phyloP scores from a whole-genome alignment of 306 rosid genomes.

The Clitoria ternatea region DNA sequence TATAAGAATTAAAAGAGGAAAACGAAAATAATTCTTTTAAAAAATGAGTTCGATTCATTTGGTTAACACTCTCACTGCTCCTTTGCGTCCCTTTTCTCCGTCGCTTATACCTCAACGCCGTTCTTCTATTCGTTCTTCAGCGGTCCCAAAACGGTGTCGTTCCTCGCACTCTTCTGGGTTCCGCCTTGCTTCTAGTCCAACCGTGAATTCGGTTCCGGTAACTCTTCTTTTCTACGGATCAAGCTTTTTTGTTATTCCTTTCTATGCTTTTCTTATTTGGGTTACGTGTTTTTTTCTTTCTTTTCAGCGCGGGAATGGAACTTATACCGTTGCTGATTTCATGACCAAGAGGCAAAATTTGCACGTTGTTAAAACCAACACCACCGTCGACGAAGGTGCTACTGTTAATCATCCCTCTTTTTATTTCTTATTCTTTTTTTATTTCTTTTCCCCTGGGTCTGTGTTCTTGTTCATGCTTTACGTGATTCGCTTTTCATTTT shows the following conservation, averaged over 20 bases:
- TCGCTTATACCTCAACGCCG: constrained; percentile 22
- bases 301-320: constrained; percentile 51
- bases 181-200: constrained; percentile 25
- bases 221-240: constrained; percentile 20
- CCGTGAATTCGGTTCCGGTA: constrained; percentile 52
- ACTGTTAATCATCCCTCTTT: background rate
- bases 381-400: constrained; percentile 78
- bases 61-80: constrained; percentile 23
- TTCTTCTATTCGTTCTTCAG: constrained; percentile 3
- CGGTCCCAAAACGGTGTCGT: constrained; percentile 25
- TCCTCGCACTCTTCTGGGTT: constrained; percentile 10
- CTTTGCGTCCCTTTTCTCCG: constrained; percentile 5
- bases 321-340: constrained; percentile 74
- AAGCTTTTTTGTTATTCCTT: background rate
- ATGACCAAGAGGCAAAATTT: constrained; percentile 71
- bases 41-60: constrained; percentile 47
- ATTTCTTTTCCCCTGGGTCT: too few species aligned
- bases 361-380: constrained; percentile 63
- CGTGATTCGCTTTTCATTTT: background rate
- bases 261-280: background rate
- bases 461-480: background rate
- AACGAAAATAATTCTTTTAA: background rate
- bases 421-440: too few species aligned
- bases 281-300: background rate
- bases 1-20: background rate